Conservation (phyloP, 2,329 filamentous ascomycete species). For the Neofusicoccum sp. region DNA sequence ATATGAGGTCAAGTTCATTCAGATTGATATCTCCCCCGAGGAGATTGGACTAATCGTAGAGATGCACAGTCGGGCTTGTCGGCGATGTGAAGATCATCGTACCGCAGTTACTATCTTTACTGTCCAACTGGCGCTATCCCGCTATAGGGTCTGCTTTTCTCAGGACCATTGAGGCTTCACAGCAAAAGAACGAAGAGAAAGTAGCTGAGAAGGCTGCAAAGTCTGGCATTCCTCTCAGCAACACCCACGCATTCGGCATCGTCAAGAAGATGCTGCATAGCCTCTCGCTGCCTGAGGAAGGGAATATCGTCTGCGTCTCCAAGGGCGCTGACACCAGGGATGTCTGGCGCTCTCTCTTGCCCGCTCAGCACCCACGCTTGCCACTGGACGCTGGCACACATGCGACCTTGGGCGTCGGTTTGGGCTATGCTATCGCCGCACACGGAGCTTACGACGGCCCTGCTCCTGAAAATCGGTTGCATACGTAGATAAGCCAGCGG, state of each 20-base stretch:
- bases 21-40: conserved; percentile 55
- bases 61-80: conserved; percentile 50
- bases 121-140: conserved; percentile 48
- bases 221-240: conserved; percentile 47
- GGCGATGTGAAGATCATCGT: conserved; percentile 53
- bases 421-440: conserved; percentile 58
- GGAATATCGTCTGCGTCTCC: conserved; percentile 54
- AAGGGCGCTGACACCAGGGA: conserved; percentile 63
- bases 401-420: conserved; percentile 59
- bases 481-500: not conserved
- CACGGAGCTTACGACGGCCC: conserved; percentile 55
- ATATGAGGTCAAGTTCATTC: conserved; percentile 50
- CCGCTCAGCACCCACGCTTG: conserved; percentile 53
- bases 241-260: conserved; percentile 52
- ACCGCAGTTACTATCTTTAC: conserved; percentile 43
- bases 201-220: conserved; percentile 44
- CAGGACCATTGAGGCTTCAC: conserved; percentile 34
- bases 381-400: conserved; percentile 59
- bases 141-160: conserved; percentile 33
- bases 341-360: conserved; percentile 56
- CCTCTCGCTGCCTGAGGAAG: conserved; percentile 45
- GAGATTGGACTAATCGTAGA: conserved; percentile 54
- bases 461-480: conserved; percentile 30
- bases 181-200: conserved; percentile 48
- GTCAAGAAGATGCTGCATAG: conserved; percentile 51